Evolutionary conservation across 371 early-diverging fungal species (phyloP), one percentile per base, ranked within the genome.

Genomic region (Apophysomyces variabilis): DNA sequence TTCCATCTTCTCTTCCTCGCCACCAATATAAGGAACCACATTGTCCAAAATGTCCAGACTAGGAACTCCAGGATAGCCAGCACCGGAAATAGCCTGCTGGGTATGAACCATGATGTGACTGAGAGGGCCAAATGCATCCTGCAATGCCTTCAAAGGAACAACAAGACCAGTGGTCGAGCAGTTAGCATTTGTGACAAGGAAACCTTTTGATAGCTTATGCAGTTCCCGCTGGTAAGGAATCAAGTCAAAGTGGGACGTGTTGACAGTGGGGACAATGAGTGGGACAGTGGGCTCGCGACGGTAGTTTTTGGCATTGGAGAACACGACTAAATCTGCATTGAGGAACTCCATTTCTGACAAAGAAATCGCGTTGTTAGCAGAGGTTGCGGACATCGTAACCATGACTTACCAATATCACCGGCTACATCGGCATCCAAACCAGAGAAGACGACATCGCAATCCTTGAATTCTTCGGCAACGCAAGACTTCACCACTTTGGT

Each of bases 1-100:
- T 76, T 98, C 97, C 84, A 98, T 92, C 88, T 98, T 98, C 68
- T 93, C 91, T 77, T 98, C 99, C 73, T 98, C 99, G 61, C 96
- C 99, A n/a, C 89, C 84, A 73, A 98, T 96, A 70, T 87, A 89
- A 35, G 99, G 99, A 35, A 97, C 94, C 26, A 97, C 83, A 75
- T 97, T 98, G 75, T 95, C 98, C 65, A 95, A 71, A 62, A 97
- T 95, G 75, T 97, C 99, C 60, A 97, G 80, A 39, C 94, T 92
- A 7, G 94, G 84, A 0, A 98, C 94, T 64, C 99, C 99, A 1
- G 99, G 98, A 80, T 97, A 97, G 26, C 99, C 98, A 5, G 98
- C 96, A 50, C 99, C 94, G 5, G 95, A 95, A 69, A 97, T 91
- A 39, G 99, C 98, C 84, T 98, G 99, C 85, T 96, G 87, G 32